Evolutionary conservation across 257 asterid genomes (phyloP).

Genomic region (Petunia axillaris): DNA sequence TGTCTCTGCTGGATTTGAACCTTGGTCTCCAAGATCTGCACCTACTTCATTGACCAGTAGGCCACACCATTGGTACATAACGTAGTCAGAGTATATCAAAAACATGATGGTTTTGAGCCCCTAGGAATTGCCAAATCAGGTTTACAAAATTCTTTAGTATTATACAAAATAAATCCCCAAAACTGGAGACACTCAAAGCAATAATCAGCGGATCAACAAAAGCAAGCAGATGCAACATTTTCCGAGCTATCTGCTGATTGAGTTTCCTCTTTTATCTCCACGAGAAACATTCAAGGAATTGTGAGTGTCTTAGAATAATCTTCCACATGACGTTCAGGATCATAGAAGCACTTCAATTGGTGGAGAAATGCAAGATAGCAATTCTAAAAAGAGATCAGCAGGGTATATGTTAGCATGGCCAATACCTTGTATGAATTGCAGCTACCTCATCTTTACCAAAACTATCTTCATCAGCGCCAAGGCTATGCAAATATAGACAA

Average conservation of each 20-base stretch:
- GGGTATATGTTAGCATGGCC: conserved; percentile 18
- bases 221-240: not conserved
- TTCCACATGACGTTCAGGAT: not conserved
- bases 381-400: not conserved
- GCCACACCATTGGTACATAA: too few species aligned
- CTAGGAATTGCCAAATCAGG: not conserved
- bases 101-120: conserved; percentile 1
- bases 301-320: not conserved
- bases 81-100: not conserved
- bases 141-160: not conserved
- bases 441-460: conserved; percentile 96
- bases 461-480: conserved; percentile 95
- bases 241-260: not conserved
- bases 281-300: not conserved
- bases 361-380: not conserved
- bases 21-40: too few species aligned
- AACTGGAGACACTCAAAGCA: not conserved
- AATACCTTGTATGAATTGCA: conserved; percentile 92
- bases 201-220: not conserved
- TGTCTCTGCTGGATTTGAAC: too few species aligned
- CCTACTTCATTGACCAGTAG: too few species aligned
- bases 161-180: not conserved
- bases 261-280: conserved; percentile 15
- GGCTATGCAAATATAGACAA: conserved; percentile 87
- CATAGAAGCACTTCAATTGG: conserved; percentile 16